Percentiles rank a stretch among this genome's conserved stretches.
Conservation (phyloP, 106 monocot genomes). For the Acanthochlamys bracteata region DNA sequence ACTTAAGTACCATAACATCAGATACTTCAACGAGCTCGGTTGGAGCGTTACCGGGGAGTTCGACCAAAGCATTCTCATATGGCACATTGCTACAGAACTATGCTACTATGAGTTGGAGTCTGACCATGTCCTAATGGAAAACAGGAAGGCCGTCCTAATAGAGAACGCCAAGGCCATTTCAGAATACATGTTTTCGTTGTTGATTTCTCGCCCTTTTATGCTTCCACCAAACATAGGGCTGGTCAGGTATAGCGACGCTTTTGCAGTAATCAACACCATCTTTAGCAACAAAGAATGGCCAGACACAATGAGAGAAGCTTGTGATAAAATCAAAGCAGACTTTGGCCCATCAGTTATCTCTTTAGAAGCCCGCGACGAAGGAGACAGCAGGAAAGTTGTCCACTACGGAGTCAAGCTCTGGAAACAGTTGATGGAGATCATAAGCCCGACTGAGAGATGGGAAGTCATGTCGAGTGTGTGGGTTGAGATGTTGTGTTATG, state of each 20-base stretch:
- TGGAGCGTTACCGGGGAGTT: constrained; percentile 31
- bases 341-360: too few species aligned
- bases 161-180: constrained; percentile 14
- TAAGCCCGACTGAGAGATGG: constrained; percentile 5
- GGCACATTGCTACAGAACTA: constrained; percentile 41
- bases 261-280: background rate
- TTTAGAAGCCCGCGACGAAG: background rate
- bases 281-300: background rate
- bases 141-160: background rate
- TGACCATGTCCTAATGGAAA: too few species aligned
- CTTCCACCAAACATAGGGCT: constrained; percentile 3
- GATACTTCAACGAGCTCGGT: background rate
- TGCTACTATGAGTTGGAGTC: constrained; percentile 8
- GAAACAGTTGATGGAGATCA: background rate
- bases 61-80: constrained; percentile 37
- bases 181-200: constrained; percentile 37
- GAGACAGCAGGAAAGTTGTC: constrained; percentile 9
- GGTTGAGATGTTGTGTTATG: too few species aligned
- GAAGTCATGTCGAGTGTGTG: constrained; percentile 9
- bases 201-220: constrained; percentile 20
- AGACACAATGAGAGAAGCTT: background rate
- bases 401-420: background rate
- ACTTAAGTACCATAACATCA: too few species aligned
- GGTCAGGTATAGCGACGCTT: background rate
- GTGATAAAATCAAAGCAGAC: background rate